Conservation (phyloP, 768 basidiomycete genomes). For the Clitopilus passeckerianus region DNA sequence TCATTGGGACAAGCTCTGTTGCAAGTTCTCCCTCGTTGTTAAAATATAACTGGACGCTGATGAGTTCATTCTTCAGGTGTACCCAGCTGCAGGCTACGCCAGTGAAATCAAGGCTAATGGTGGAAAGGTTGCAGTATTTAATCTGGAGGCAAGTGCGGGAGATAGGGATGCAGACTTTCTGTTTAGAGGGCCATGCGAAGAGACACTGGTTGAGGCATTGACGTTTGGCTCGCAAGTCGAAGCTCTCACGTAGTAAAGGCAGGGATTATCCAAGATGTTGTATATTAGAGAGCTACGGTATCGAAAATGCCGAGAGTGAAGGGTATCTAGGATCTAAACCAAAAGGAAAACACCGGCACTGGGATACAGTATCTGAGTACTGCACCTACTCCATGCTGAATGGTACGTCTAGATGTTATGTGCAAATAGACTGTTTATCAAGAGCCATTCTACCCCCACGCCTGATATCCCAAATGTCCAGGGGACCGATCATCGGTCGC, state of each 20-base stretch:
- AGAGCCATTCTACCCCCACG: too few relatives aligned
- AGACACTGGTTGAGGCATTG: constrained; percentile 2
- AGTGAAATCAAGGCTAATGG: constrained; percentile 18
- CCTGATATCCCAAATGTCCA: not conserved
- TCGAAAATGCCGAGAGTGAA: not conserved
- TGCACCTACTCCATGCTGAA: not conserved
- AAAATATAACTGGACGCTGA: not conserved
- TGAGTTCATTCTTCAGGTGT: constrained; percentile 26
- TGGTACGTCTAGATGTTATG: not conserved
- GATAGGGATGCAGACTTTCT: constrained; percentile 26
- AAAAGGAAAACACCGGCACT: not conserved
- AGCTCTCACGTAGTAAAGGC: not conserved
- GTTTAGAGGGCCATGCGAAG: constrained; percentile 14
- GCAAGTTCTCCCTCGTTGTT: constrained; percentile 22
- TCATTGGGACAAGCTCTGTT: constrained; percentile 51
- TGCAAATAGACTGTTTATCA: too few relatives aligned
- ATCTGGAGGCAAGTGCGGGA: constrained; percentile 18
- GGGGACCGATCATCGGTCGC: constrained; percentile 1
- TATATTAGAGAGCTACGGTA: not conserved
- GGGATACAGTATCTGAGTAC: not conserved
- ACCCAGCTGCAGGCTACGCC: constrained; percentile 37
- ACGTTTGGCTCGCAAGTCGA: not conserved
- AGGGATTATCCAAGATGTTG: not conserved
- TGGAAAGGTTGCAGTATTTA: constrained; percentile 35
- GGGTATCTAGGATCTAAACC: not conserved